Base-by-base conservation (phyloP, 352 stramenopile genomes). In the Phytopythium helicoides region DNA sequence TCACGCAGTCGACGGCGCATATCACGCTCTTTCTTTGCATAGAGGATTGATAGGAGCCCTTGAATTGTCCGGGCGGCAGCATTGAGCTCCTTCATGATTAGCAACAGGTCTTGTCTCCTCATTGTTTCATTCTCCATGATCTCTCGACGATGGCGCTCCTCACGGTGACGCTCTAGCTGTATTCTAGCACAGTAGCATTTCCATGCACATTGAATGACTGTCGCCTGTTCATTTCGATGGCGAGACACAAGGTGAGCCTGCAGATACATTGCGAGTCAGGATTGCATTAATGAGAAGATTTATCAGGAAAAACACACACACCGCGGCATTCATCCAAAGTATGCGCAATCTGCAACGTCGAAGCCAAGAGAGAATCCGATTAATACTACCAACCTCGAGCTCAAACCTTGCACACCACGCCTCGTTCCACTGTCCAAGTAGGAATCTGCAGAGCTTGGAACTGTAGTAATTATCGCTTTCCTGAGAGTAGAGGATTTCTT, bases 191-290 rank as follows among this genome's bases (percentile, higher is more conserved):
- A 18, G 36, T 63, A 60, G 21, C 64, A 46, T 23, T 68, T 58
- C 76, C 70, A 88, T 3, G 60, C 56, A 38, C 74, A 75, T 56
- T 88, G 76, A 44, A 90, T 81, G 3, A 54, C 47, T 14, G 68
- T 38, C 19, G 64, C 66, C 15, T 61, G 66, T 1, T 47, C n/a
- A n/a, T 64, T 49, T 3, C 63, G 64, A 40, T 66, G 65, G 22
- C 58, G 57, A n/a, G 65, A 58, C 21, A 76, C 31, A 31, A 87
- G 47, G 10, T 58, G 35, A 15, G 34, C 37, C 42, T 77, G 41
- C 10, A 55, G 7, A 37, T 36, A 41, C 18, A 19, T 22, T 5
- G 12, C 4, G 5, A 34, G 7, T 6, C 37, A 41, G 14, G 19
- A 14, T 38, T 23, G 21, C 40, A 7, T 21, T 22, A 14, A 37